A percentile compares a stretch with the other conserved stretches of the same genome.
Conservation (phyloP, 2,329 filamentous ascomycete species). For the Fusarium luffae region DNA sequence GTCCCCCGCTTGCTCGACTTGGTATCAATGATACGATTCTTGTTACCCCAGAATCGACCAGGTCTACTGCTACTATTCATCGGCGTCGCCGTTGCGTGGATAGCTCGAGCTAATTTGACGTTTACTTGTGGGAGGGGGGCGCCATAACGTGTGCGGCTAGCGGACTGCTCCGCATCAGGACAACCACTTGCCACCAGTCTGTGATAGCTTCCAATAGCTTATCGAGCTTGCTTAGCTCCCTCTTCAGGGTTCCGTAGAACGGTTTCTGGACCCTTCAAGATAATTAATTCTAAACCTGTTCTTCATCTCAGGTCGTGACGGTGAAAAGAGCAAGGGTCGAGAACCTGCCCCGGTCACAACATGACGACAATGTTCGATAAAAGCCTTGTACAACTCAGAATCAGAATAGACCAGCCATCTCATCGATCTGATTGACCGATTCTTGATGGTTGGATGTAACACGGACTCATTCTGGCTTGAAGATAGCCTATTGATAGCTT, state of each 20-base stretch:
- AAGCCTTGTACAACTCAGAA: not conserved
- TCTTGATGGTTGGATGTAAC: constrained; percentile 1
- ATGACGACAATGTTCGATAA: not conserved
- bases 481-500: constrained; percentile 11
- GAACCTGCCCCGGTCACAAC: not conserved
- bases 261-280: not conserved
- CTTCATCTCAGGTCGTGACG: not conserved
- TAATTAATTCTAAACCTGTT: not conserved
- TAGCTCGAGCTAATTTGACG: constrained; percentile 17
- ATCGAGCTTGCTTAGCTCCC: not conserved
- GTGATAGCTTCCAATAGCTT: not conserved
- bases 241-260: not conserved
- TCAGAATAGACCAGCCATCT: not conserved
- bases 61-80: not conserved
- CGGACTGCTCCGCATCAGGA: not conserved
- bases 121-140: not conserved
- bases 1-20: not conserved
- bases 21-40: constrained; percentile 3
- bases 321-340: not conserved
- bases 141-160: constrained; percentile 7
- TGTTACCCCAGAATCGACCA: constrained; percentile 6
- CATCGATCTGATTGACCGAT: not conserved
- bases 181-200: constrained; percentile 3
- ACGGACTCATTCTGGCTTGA: not conserved
- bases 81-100: constrained; percentile 21